Conservation (phyloP, 495 filamentous ascomycete genomes). For the Xanthoparmelia taractica region DNA sequence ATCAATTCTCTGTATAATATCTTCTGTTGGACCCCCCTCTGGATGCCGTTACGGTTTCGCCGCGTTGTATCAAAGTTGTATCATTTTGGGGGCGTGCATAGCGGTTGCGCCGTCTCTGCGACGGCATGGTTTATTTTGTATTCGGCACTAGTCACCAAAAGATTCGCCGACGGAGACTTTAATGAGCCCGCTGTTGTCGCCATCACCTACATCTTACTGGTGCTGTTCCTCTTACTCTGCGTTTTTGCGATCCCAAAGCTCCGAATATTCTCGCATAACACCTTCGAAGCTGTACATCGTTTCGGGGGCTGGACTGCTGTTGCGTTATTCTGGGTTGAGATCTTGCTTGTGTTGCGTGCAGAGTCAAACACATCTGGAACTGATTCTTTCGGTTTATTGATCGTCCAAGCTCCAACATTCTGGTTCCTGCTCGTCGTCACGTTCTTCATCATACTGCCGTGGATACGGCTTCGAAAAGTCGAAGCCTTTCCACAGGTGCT, state of each 20-base stretch:
- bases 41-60: conserved; percentile 55
- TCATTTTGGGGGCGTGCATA: conserved; percentile 71
- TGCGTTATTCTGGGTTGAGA: conserved; percentile 33
- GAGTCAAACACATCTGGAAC: conserved; percentile 25
- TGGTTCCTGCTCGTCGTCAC: conserved; percentile 61
- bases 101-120: conserved; percentile 59
- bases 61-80: conserved; percentile 64
- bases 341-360: conserved; percentile 28
- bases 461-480: conserved; percentile 55
- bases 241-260: conserved; percentile 25
- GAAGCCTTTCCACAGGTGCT: conserved; percentile 53
- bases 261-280: conserved; percentile 38
- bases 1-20: conserved; percentile 63
- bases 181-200: conserved; percentile 20
- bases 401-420: conserved; percentile 52
- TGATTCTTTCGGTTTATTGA: conserved; percentile 32
- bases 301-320: conserved; percentile 48
- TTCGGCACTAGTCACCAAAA: conserved; percentile 43
- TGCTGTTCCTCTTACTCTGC: conserved; percentile 25
- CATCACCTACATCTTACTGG: conserved; percentile 24
- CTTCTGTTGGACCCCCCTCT: conserved; percentile 51
- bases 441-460: conserved; percentile 55
- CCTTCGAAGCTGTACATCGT: conserved; percentile 51
- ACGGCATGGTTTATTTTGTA: conserved; percentile 62
- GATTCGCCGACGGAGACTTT: conserved; percentile 29